These are phyloP conservation scores for Fonsecaea erecta DNA, from an alignment of 2,329 filamentous ascomycete genomes.

Conservation along the genomic window DNA sequence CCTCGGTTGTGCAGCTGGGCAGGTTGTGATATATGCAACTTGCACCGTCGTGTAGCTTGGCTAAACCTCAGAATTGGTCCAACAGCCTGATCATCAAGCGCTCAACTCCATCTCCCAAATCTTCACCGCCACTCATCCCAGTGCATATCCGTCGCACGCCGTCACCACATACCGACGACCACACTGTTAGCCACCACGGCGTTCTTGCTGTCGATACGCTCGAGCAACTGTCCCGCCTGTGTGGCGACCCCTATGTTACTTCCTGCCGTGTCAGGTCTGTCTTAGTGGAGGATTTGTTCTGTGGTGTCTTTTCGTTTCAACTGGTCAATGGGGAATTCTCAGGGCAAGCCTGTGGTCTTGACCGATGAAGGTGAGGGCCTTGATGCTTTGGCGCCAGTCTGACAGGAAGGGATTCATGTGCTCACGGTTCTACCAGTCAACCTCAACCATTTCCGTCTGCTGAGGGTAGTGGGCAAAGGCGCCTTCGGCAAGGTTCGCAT, in stretches of 20 bases:
- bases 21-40: constrained; percentile 10
- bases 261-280: constrained; percentile 2
- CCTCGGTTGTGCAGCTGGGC: constrained; percentile 11
- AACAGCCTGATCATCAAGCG: constrained; percentile 18
- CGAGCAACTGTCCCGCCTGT: background rate
- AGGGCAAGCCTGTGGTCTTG: constrained; percentile 90
- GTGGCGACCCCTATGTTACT: constrained; percentile 12
- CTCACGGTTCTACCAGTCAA: constrained; percentile 67
- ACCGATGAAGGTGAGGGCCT: constrained; percentile 77
- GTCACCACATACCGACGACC: constrained; percentile 3
- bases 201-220: background rate
- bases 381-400: background rate
- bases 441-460: constrained; percentile 92
- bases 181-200: background rate
- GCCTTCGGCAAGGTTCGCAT: constrained; percentile 99
- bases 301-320: background rate
- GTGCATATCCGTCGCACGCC: constrained; percentile 7
- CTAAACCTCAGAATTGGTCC: constrained; percentile 20
- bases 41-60: constrained; percentile 18
- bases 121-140: constrained; percentile 21
- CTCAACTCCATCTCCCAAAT: constrained; percentile 18
- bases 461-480: constrained; percentile 94
- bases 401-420: background rate
- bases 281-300: constrained; percentile 13
- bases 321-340: constrained; percentile 84